Base-by-base conservation (phyloP, 441 rosid species). In the Syzygium malaccense region DNA sequence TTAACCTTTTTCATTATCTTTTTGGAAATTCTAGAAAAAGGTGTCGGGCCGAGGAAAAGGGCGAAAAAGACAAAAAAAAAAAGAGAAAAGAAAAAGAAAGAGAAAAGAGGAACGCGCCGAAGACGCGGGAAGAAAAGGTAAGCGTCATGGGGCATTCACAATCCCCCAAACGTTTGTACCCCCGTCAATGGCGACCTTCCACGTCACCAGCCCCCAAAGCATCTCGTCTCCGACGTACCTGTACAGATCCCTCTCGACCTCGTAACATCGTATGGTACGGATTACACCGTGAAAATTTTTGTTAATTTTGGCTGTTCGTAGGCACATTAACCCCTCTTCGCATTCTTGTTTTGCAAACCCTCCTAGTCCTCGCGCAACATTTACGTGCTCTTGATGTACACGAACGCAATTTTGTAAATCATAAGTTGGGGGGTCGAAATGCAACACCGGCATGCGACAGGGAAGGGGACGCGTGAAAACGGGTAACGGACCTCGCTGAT, bases 291-390 rank as follows among this genome's bases (percentile, higher is more conserved):
- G 8, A 5, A 20, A 19, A 0, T 0, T 68, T 9, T 3, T 10
- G 7, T 68, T 10, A 1, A 18, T 37, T 6, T 18, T 9, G 7
- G 19, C 6, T 8, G 2, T 14, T 15, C 0, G 18, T 66, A 17
- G 19, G 25, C 7, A 2, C 20, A 30, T 64, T 4, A 3, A 9
- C 9, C 45, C 11, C 30, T 15, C 14, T 14, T n/a, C 17, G 6
- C 32, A 3, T 0, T 4, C 4, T 60, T 14, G 0, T 1, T 14
- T 14, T 14, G 32, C 30, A 17, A n/a, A n/a, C 10, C 0, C 3
- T 55, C 26, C 26, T 45, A 7, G 48, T 7, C 48, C 48, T 45
- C 48, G 45, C 45, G 45, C 45, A 41, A 41, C 7, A 41, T 41
- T 41, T 41, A 41, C 1, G 45, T 41, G 55, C 55, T 54, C 55